A percentile compares a stretch with the other conserved stretches of the same genome.
These are phyloP conservation scores for Omphalotus olearius DNA, from an alignment of 1,284 basidiomycete species.

Conservation along the genomic window DNA sequence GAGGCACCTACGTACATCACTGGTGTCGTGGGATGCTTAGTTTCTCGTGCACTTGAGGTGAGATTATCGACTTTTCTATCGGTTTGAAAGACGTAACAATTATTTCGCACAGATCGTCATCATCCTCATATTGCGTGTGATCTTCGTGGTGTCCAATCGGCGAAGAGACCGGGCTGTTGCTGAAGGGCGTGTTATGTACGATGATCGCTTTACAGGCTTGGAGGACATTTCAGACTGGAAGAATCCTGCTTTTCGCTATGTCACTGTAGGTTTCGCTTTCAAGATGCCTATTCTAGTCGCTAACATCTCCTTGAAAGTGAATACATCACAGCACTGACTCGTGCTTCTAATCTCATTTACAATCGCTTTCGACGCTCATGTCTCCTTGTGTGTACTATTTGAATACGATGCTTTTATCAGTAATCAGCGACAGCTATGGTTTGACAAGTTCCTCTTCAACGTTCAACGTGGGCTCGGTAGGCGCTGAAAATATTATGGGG, in stretches of 20 bases:
- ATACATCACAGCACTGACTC: too few species aligned
- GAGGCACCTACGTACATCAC: constrained; percentile 36
- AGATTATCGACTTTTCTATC: neutral
- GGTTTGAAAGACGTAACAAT: neutral
- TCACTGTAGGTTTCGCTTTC: constrained; percentile 7
- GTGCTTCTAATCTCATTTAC: too few species aligned
- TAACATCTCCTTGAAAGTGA: too few species aligned
- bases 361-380: too few species aligned
- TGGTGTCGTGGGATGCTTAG: constrained; percentile 36
- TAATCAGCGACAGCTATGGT: too few species aligned
- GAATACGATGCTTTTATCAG: too few species aligned
- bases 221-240: constrained; percentile 25
- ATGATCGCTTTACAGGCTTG: constrained; percentile 13
- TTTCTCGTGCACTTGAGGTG: constrained; percentile 25
- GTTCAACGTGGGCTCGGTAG: too few species aligned
- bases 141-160: constrained; percentile 33
- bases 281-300: too few species aligned
- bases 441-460: too few species aligned
- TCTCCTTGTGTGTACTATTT: too few species aligned
- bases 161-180: constrained; percentile 28
- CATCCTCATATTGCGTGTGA: constrained; percentile 33
- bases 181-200: constrained; percentile 21
- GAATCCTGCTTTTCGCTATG: constrained; percentile 24
- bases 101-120: constrained; percentile 24
- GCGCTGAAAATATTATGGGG: too few species aligned